Evolutionary conservation across 2,329 filamentous ascomycete genomes (phyloP).

Genomic region (Colletotrichum sp.): DNA sequence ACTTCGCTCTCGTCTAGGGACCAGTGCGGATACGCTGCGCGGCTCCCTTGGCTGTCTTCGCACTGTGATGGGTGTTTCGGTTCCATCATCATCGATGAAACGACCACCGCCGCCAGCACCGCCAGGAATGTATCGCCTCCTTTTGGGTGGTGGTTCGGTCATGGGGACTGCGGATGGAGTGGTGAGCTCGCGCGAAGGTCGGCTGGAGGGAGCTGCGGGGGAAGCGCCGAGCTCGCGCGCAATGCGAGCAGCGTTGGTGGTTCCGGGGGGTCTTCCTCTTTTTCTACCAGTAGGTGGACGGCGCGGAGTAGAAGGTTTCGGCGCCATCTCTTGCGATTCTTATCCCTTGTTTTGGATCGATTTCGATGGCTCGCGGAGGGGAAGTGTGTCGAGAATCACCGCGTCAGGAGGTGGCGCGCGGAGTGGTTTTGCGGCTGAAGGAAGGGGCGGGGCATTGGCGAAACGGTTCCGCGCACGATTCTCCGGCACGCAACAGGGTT

Average conservation of each 20-base stretch:
- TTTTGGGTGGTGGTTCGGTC: slow-evolving; percentile 69
- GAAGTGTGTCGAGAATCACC: slow-evolving; percentile 23
- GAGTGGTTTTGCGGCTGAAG: slow-evolving; percentile 22
- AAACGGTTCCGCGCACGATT: slow-evolving; percentile 18
- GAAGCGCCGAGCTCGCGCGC: slow-evolving; percentile 40
- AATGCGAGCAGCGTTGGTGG: slow-evolving; percentile 45
- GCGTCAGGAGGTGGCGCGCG: slow-evolving; percentile 27
- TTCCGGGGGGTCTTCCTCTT: slow-evolving; percentile 51
- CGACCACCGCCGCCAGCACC: slow-evolving; percentile 86
- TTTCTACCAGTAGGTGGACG: slow-evolving; percentile 48
- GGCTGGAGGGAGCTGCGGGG: slow-evolving; percentile 34
- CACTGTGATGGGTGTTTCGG: slow-evolving; percentile 52
- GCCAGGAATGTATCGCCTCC: slow-evolving; percentile 81
- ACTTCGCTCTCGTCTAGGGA: slow-evolving; percentile 62
- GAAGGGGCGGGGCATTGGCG: slow-evolving; percentile 24
- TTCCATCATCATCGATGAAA: slow-evolving; percentile 76
- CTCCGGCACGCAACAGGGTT: slow-evolving; percentile 23
- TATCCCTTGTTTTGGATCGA: neutral
- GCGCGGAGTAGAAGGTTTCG: slow-evolving; percentile 42
- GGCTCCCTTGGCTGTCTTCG: slow-evolving; percentile 38
- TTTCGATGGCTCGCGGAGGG: slow-evolving; percentile 14
- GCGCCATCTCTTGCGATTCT: slow-evolving; percentile 30
- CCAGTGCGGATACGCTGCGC: slow-evolving; percentile 45
- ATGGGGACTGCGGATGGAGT: slow-evolving; percentile 1
- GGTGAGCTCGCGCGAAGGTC: slow-evolving; percentile 34